These are phyloP conservation scores for Eremothecium sinecaudum DNA, from an alignment of 1,139 yeast species.

Conservation along the genomic window DNA sequence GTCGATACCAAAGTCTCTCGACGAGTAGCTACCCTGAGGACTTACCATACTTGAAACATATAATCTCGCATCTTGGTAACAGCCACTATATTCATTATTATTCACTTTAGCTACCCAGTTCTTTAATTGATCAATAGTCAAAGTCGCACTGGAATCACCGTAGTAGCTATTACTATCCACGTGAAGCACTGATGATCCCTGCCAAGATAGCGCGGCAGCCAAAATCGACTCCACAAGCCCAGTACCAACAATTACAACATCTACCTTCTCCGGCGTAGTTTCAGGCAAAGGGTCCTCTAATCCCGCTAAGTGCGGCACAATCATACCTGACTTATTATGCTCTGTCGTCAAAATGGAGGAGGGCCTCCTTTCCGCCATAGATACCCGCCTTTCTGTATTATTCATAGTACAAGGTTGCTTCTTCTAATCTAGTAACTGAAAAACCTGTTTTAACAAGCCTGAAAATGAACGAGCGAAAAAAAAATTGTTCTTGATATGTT, in stretches of 20 bases:
- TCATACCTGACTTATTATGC: slow-evolving; percentile 39
- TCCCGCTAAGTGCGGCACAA: slow-evolving; percentile 76
- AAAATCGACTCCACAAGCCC: slow-evolving; percentile 81
- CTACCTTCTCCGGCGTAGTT: slow-evolving; percentile 55
- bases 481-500: too few relatives aligned
- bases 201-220: slow-evolving; percentile 96
- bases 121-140: slow-evolving; percentile 76
- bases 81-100: slow-evolving; percentile 10
- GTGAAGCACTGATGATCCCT: slow-evolving; percentile 83
- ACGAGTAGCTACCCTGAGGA: slow-evolving; percentile 22
- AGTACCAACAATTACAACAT: slow-evolving; percentile 85
- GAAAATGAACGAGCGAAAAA: too few relatives aligned
- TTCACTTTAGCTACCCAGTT: slow-evolving; percentile 70
- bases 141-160: slow-evolving; percentile 80
- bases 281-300: slow-evolving; percentile 55
- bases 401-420: slow-evolving; percentile 17
- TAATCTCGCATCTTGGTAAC: slow-evolving; percentile 52
- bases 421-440: too few relatives aligned
- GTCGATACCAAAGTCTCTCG: slow-evolving; percentile 79
- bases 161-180: slow-evolving; percentile 75
- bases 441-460: too few relatives aligned
- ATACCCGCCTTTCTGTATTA: slow-evolving; percentile 41
- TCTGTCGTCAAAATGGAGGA: slow-evolving; percentile 29
- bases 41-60: slow-evolving; percentile 58
- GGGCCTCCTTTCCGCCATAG: slow-evolving; percentile 59